A percentile compares a stretch with the other conserved stretches of the same genome.
These are phyloP conservation scores for Paraphaeosphaeria sporulosa DNA, from an alignment of 2,329 filamentous ascomycete genomes.

Conservation along the genomic window DNA sequence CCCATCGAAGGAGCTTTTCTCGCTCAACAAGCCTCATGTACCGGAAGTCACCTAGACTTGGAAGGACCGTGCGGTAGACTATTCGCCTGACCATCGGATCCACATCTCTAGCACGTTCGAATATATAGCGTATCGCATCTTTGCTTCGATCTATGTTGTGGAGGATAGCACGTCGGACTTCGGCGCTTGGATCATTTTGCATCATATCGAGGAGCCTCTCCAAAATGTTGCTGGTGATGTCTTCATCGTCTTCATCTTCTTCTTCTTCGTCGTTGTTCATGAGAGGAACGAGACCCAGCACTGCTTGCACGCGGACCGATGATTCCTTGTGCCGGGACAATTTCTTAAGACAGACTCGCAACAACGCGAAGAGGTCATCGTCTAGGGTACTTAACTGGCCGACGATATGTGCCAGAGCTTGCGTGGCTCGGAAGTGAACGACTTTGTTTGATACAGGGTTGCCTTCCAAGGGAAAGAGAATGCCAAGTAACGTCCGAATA, in stretches of 20 bases:
- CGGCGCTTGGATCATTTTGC: slow-evolving; percentile 92
- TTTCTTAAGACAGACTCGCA: slow-evolving; percentile 81
- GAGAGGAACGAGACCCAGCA: slow-evolving; percentile 85
- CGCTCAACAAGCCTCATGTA: slow-evolving; percentile 92
- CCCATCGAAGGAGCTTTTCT: slow-evolving; percentile 95
- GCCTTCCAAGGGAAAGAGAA: slow-evolving; percentile 58
- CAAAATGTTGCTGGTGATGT: slow-evolving; percentile 72
- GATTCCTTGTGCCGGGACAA: slow-evolving; percentile 93
- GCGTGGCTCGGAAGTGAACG: slow-evolving; percentile 87
- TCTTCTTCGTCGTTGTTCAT: slow-evolving; percentile 69
- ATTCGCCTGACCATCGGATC: slow-evolving; percentile 84
- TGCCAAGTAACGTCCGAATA: slow-evolving; percentile 74
- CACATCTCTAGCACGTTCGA: slow-evolving; percentile 89
- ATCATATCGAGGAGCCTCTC: slow-evolving; percentile 86
- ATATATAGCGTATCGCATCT: slow-evolving; percentile 81
- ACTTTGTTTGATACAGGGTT: slow-evolving; percentile 84
- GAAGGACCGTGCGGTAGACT: slow-evolving; percentile 85
- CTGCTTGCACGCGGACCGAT: slow-evolving; percentile 89
- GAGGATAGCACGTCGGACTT: slow-evolving; percentile 87
- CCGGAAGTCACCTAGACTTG: slow-evolving; percentile 90
- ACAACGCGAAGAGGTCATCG: slow-evolving; percentile 84
- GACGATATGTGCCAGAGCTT: slow-evolving; percentile 88
- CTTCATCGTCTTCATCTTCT: slow-evolving; percentile 75
- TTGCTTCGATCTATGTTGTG: slow-evolving; percentile 89
- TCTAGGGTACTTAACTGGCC: slow-evolving; percentile 93